A percentile compares a stretch with the other conserved stretches of the same genome.
Conservation (phyloP, 371 early-diverging fungal genomes). For the Mucor mucedo region DNA sequence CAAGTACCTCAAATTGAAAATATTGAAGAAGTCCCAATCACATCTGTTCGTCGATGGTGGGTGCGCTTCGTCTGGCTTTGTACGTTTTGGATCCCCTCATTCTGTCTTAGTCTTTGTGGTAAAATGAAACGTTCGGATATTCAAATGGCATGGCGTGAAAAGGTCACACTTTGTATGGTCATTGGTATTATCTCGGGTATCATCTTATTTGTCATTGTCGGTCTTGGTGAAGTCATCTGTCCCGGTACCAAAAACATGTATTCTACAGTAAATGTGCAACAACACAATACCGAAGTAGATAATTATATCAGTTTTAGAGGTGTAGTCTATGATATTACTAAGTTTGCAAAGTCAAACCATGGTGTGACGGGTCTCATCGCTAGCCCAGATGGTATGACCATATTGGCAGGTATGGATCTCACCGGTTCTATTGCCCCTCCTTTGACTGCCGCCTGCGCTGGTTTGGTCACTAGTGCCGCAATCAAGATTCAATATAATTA, state of each 20-base stretch:
- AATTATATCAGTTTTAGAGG: slow-evolving; percentile 69
- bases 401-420: slow-evolving; percentile 66
- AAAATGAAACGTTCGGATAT: slow-evolving; percentile 81
- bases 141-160: slow-evolving; percentile 94
- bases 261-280: slow-evolving; percentile 42
- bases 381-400: slow-evolving; percentile 56
- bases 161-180: slow-evolving; percentile 85
- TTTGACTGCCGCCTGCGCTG: slow-evolving; percentile 58
- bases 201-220: slow-evolving; percentile 85
- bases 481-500: slow-evolving; percentile 15
- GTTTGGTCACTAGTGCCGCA: slow-evolving; percentile 38
- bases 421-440: slow-evolving; percentile 72
- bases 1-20: slow-evolving; percentile 48
- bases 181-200: slow-evolving; percentile 76
- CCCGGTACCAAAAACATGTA: slow-evolving; percentile 71
- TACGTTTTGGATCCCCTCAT: slow-evolving; percentile 87
- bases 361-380: slow-evolving; percentile 41
- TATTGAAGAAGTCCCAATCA: slow-evolving; percentile 53
- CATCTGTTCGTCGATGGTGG: slow-evolving; percentile 73
- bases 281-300: slow-evolving; percentile 34
- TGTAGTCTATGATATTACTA: slow-evolving; percentile 65
- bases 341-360: slow-evolving; percentile 57
- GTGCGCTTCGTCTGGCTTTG: slow-evolving; percentile 77
- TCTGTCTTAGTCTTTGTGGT: slow-evolving; percentile 57
- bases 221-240: slow-evolving; percentile 84